These are phyloP conservation scores for Dryas integrifolia DNA, from an alignment of 331 rosid species.

Conservation along the genomic window DNA sequence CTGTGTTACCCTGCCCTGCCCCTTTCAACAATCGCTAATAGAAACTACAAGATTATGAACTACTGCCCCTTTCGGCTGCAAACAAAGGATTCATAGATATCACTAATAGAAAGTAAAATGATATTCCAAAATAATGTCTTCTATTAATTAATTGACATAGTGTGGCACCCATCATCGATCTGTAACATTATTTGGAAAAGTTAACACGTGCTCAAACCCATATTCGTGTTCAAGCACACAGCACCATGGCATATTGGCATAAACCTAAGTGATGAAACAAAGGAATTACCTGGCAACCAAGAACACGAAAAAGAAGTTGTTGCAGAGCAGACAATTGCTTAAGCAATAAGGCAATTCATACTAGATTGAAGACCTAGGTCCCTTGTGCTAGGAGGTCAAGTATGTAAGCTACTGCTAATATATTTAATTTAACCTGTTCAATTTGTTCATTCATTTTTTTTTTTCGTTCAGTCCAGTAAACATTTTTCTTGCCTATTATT, in stretches of 20 bases:
- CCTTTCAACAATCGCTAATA: too few species aligned
- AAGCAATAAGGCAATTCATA: constrained; percentile 49
- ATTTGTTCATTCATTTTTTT: too few species aligned
- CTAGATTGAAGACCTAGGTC: too few species aligned
- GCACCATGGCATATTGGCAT: constrained; percentile 5
- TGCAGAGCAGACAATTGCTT: constrained; percentile 93
- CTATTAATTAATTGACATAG: not conserved
- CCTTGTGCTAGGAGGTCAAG: too few species aligned
- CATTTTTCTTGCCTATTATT: too few species aligned
- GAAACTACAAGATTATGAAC: constrained; percentile 68
- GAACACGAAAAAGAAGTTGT: constrained; percentile 83
- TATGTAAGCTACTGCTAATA: too few species aligned
- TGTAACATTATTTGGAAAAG: constrained; percentile 12
- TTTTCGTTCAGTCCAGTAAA: too few species aligned
- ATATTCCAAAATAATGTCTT: not conserved
- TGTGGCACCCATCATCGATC: not conserved
- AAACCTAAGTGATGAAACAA: constrained; percentile 6
- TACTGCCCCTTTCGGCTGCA: constrained; percentile 97
- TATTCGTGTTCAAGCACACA: not conserved
- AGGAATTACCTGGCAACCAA: constrained; percentile 76
- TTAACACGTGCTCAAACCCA: constrained; percentile 20
- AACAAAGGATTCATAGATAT: constrained; percentile 21
- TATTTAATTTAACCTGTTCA: too few species aligned
- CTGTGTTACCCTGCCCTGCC: too few species aligned
- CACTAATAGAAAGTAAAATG: constrained; percentile 2